phyloP scores from a whole-genome alignment of 768 basidiomycete genomes.

The Tremella mesenterica region DNA sequence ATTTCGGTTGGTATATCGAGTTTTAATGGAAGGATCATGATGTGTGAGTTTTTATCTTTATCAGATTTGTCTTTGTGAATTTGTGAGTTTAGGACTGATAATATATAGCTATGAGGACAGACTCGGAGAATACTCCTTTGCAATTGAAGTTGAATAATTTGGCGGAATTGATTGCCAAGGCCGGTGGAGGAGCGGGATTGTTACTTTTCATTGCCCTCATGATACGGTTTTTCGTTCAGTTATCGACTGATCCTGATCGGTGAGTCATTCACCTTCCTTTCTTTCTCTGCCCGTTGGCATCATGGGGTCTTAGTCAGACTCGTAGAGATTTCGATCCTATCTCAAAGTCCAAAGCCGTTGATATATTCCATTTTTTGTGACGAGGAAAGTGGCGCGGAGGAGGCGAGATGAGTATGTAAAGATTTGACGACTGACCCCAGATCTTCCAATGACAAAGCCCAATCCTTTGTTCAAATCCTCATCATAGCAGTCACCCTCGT shows the following conservation, averaged over 20 bases:
- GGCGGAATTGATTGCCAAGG: constrained; percentile 91
- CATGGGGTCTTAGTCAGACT: constrained; percentile 3
- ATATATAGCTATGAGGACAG: constrained; percentile 68
- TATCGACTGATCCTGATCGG: constrained; percentile 59
- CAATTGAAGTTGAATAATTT: constrained; percentile 86
- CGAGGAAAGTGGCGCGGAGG: no score
- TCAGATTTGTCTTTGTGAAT: no score
- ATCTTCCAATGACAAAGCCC: constrained; percentile 73
- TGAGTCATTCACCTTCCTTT: no score
- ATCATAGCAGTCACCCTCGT: constrained; percentile 91
- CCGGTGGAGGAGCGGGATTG: constrained; percentile 72
- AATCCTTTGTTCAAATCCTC: constrained; percentile 81
- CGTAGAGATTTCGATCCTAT: no score
- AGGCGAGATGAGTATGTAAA: no score
- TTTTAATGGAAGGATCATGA: constrained; percentile 96
- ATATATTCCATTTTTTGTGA: no score
- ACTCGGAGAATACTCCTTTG: constrained; percentile 80
- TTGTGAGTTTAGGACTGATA: constrained; percentile 1
- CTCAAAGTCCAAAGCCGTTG: no score
- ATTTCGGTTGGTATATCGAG: constrained; percentile 85
- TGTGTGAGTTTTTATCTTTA: constrained; percentile 56
- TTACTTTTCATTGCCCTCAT: constrained; percentile 73
- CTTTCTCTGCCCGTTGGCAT: constrained; percentile 34
- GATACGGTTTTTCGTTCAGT: constrained; percentile 90
- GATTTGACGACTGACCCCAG: no score